Base-by-base conservation (phyloP, 176 grass and related monocot genomes). In the Aegilops longissima region DNA sequence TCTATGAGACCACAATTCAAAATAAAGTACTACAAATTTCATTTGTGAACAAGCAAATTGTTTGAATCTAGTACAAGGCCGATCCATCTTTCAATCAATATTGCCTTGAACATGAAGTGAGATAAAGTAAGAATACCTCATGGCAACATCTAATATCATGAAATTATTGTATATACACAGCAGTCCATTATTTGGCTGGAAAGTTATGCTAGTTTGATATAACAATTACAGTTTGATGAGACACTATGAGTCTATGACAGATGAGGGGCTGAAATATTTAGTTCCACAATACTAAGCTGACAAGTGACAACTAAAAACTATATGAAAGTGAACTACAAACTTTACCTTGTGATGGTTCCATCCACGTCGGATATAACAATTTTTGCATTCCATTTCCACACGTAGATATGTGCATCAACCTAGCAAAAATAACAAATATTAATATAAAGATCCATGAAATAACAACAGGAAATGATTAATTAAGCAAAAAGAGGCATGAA, bases 331-430 rank as follows among this genome's bases (percentile, higher is more conserved):
- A 80, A 84, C 24, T 74, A 79, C 68, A 58, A 87, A 80, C 7
- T 73, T 91, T 94, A 99, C 94, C 90, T 96, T 77, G 97, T 99
- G 80, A 99, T 99, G 68, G 97, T 99, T 76, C 97, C 97, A 89
- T 99, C 97, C n/a, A 99, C 97, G 88, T 99, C 97, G 85, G 97
- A 99, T 86, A 99, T 99, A 27, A 99, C 97, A 77, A 99, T 99
- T 87, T 95, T 89, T 66, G 97, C 90, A 85, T 96, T 96, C 97
- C 97, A 99, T 79, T 96, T 96, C 97, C 94, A 99, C 73, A 99
- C 83, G 54, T 99, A 99, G 56, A 99, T 94, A 79, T 99, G 97
- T 63, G 97, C 97, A 87, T 99, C 97, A 79, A 99, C 97, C 97
- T 99, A 87, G 81, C 44, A 79, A 74, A 70, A 87, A 70, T 29